Conservation (phyloP, 2,329 filamentous ascomycete species). For the Aspergillus ruber region DNA sequence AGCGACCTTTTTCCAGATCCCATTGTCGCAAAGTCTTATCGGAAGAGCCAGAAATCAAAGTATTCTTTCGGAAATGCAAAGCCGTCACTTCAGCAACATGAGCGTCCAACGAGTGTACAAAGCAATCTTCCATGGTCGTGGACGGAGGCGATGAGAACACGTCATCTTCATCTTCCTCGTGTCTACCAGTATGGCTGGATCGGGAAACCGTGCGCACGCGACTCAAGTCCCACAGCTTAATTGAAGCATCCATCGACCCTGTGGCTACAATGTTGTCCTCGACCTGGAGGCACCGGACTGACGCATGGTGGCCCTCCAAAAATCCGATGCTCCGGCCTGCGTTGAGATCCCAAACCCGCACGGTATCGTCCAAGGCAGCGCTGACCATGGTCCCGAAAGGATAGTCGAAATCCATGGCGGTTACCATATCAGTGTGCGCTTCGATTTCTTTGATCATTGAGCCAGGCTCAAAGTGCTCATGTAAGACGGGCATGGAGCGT, state of each 20-base stretch:
- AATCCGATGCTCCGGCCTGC: constrained; percentile 85
- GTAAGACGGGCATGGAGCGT: constrained; percentile 83
- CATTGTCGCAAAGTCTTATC: constrained; percentile 97
- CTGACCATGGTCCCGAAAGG: constrained; percentile 94
- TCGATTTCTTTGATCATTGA: constrained; percentile 81
- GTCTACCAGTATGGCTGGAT: constrained; percentile 48
- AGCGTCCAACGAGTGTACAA: constrained; percentile 78
- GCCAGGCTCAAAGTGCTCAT: constrained; percentile 90
- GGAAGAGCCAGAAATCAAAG: constrained; percentile 87
- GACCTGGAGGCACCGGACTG: constrained; percentile 84
- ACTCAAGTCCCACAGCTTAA: constrained; percentile 90
- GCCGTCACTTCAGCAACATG: constrained; percentile 94
- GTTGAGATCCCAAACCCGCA: constrained; percentile 94
- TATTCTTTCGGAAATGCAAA: constrained; percentile 80
- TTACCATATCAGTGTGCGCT: constrained; percentile 81
- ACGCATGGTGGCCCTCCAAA: constrained; percentile 89
- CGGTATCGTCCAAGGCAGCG: constrained; percentile 84
- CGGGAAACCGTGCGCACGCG: constrained; percentile 72
- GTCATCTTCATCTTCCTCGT: constrained; percentile 38
- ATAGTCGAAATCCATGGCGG: constrained; percentile 91
- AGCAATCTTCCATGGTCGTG: constrained; percentile 82
- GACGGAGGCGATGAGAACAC: constrained; percentile 56
- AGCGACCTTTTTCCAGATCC: constrained; percentile 95
- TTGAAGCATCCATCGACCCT: constrained; percentile 88
- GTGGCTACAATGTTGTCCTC: constrained; percentile 94